A percentile compares a stretch with the other conserved stretches of the same genome.
Evolutionary conservation across 2,329 filamentous ascomycete species (phyloP).

Genomic region (Coniochaeta pulveracea): DNA sequence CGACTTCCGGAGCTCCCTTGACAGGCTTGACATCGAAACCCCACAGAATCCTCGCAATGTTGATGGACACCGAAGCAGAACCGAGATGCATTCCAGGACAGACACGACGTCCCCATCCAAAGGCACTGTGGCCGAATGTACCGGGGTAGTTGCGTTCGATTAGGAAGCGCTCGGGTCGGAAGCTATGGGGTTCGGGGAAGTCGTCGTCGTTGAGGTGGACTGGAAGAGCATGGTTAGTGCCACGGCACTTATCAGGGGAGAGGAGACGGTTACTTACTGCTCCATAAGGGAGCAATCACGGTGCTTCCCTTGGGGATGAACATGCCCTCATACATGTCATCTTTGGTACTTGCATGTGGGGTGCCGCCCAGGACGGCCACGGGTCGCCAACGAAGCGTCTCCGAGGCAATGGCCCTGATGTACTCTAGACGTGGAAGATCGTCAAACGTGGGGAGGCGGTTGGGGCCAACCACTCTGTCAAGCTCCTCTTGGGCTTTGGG

Average conservation of each 20-base stretch:
- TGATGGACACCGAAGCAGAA: slow-evolving; percentile 33
- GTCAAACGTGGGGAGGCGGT: slow-evolving; percentile 24
- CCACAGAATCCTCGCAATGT: slow-evolving; percentile 39
- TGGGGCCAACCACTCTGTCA: slow-evolving; percentile 23
- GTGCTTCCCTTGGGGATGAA: slow-evolving; percentile 31
- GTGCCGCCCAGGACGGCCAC: slow-evolving; percentile 30
- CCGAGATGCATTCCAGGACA: slow-evolving; percentile 37
- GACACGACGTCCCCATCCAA: slow-evolving; percentile 28
- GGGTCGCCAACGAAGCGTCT: slow-evolving; percentile 28
- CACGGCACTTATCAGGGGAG: background rate
- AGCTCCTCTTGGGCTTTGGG: slow-evolving; percentile 27
- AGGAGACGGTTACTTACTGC: slow-evolving; percentile 20
- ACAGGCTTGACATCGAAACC: slow-evolving; percentile 30
- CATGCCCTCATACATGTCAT: slow-evolving; percentile 27
- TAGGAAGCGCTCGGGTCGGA: slow-evolving; percentile 23
- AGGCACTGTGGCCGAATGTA: slow-evolving; percentile 23
- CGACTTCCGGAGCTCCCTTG: slow-evolving; percentile 16
- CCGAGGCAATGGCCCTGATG: slow-evolving; percentile 22
- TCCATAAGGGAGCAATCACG: slow-evolving; percentile 28
- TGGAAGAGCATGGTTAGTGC: slow-evolving; percentile 6
- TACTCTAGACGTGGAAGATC: slow-evolving; percentile 22
- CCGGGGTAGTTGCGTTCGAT: slow-evolving; percentile 23
- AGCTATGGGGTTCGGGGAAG: slow-evolving; percentile 27
- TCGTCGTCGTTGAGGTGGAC: slow-evolving; percentile 28
- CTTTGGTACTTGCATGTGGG: slow-evolving; percentile 32